Base-by-base conservation (phyloP, 495 filamentous ascomycete genomes). In the Cladorrhinum samala region DNA sequence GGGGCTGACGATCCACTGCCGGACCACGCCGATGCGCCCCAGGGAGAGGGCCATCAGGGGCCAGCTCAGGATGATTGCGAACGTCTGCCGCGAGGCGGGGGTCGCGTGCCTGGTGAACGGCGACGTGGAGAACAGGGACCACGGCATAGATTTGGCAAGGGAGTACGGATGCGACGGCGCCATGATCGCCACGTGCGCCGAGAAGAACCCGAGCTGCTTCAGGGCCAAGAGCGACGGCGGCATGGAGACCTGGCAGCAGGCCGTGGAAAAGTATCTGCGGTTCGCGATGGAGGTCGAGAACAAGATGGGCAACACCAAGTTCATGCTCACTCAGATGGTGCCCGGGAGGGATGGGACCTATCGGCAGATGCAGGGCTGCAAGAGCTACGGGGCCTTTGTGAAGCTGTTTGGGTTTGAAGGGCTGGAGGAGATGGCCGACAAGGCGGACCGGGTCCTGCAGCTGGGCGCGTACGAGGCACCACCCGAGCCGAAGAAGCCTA, bases 21-120 rank as follows among this genome's bases (percentile, higher is more conserved):
- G 94, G 18, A 98, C 93, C 1, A 92, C 90, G 2, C 88, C 90
- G 0, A 97, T 97, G 93, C 83, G 93, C 21, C 90, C 92, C 9
- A 72, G 90, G 11, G 89, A 96, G 62, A 77, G 83, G 27, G 93
- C 93, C 2, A 87, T 96, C 43, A 79, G 94, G 14, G 86, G 87
- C 19, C 89, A 95, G 69, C 72, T 98, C 47, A 74, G 75, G 30
- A 92, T 92, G 86, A 74, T 98, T 45, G 83, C 75, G 0, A 68
- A 77, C 13, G 72, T 95, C 5, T 98, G 93, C 62, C 80, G 78
- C 33, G 81, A 89, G 46, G 83, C 83, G 2, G 90, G 91, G 9
- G 88, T 98, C 8, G 88, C 90, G 2, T 93, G 89, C 60, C 66
- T 96, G 11, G 91, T 96, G 84, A 98, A 98, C 64, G 93, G 93